phyloP scores from a whole-genome alignment of 2,329 filamentous ascomycete species.

The Biscogniauxia marginata region DNA sequence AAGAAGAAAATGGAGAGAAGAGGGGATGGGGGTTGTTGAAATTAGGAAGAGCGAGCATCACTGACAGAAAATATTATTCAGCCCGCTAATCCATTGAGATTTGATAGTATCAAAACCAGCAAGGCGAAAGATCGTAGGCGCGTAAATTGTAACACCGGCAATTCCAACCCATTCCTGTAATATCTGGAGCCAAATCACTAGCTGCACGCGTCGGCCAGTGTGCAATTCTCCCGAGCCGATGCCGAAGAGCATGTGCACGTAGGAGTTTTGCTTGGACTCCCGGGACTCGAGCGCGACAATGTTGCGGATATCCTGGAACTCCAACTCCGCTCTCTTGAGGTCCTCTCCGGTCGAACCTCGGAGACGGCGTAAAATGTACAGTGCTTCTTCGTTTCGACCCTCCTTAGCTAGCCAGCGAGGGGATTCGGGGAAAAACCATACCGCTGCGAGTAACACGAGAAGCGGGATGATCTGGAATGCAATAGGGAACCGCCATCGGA shows the following conservation, averaged over 20 bases:
- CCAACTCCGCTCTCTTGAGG: slow-evolving; percentile 53
- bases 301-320: slow-evolving; percentile 67
- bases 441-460: slow-evolving; percentile 50
- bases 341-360: slow-evolving; percentile 58
- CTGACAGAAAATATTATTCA: slow-evolving; percentile 45
- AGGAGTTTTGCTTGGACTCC: slow-evolving; percentile 55
- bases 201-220: slow-evolving; percentile 64
- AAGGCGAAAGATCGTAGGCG: slow-evolving; percentile 60
- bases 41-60: not conserved
- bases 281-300: slow-evolving; percentile 63
- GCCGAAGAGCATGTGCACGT: slow-evolving; percentile 66
- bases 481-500: slow-evolving; percentile 68
- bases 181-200: slow-evolving; percentile 71
- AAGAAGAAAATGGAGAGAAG: too few relatives aligned
- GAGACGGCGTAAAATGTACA: slow-evolving; percentile 62
- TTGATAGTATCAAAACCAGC: slow-evolving; percentile 62
- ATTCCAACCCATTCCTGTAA: slow-evolving; percentile 71
- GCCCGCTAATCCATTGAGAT: slow-evolving; percentile 62
- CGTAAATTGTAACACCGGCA: slow-evolving; percentile 64
- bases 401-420: slow-evolving; percentile 67
- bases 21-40: not conserved
- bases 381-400: slow-evolving; percentile 65
- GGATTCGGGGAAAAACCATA: slow-evolving; percentile 70
- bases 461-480: slow-evolving; percentile 69
- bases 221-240: slow-evolving; percentile 65